phyloP scores from a whole-genome alignment of 2,329 filamentous ascomycete species.

The Colletotrichum endophyticum region DNA sequence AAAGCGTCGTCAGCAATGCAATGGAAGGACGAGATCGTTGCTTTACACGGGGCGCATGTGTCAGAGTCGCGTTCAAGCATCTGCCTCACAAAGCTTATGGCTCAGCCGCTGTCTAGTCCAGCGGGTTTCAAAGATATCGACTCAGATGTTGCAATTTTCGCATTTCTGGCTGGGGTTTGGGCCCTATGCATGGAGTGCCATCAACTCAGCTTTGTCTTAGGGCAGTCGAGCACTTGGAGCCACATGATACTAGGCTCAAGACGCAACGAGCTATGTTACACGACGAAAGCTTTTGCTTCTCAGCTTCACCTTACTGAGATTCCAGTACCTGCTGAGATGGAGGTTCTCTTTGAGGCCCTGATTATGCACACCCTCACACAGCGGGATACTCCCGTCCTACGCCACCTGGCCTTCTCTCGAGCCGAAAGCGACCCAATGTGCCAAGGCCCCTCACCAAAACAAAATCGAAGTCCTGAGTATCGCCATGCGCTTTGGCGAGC shows the following conservation, averaged over 20 bases:
- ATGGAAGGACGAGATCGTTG: not conserved
- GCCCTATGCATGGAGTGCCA: not conserved
- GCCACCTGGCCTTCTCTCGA: not conserved
- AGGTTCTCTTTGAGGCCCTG: not conserved
- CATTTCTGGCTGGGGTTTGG: not conserved
- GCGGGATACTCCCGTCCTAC: not conserved
- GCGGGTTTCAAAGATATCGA: not conserved
- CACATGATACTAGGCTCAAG: not conserved
- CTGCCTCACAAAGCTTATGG: not conserved
- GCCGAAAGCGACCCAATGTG: not conserved
- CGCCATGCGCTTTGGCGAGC: not conserved
- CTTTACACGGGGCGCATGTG: not conserved
- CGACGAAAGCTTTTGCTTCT: not conserved
- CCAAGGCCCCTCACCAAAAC: not conserved
- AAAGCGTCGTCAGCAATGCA: not conserved
- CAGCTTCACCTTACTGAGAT: not conserved
- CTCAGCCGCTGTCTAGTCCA: not conserved
- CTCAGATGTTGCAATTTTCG: not conserved
- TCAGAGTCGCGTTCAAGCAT: not conserved
- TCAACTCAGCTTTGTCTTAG: not conserved
- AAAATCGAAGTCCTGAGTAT: not conserved
- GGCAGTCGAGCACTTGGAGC: not conserved
- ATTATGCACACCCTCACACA: not conserved
- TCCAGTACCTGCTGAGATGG: not conserved
- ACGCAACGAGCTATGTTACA: not conserved